A percentile compares a stretch with the other conserved stretches of the same genome.
Conservation (phyloP, 2,329 filamentous ascomycete species). For the Cyanodermella asteris region DNA sequence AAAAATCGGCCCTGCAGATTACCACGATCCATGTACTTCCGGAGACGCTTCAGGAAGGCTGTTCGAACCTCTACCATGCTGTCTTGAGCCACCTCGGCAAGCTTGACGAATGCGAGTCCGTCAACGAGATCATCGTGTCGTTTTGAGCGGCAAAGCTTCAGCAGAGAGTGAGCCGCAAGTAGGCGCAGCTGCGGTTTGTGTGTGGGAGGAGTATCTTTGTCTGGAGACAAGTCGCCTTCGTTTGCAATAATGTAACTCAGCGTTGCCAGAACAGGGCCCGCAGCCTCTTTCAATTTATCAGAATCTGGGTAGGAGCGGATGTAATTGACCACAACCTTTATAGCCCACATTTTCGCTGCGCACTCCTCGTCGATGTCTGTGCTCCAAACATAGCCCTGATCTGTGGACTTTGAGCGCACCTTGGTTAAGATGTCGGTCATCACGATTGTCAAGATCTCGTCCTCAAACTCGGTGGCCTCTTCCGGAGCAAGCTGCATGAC, state of each 20-base stretch:
- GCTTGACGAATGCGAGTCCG: conserved; percentile 53
- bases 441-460: conserved; percentile 58
- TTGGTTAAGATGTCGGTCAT: conserved; percentile 53
- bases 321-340: conserved; percentile 72
- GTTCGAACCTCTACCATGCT: conserved; percentile 48
- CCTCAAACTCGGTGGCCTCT: conserved; percentile 49
- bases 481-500: conserved; percentile 54
- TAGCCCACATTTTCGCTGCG: conserved; percentile 58
- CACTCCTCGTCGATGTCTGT: conserved; percentile 60
- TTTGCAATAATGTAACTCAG: conserved; percentile 54
- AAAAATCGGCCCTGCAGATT: conserved; percentile 60
- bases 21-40: conserved; percentile 65
- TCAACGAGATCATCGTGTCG: conserved; percentile 55
- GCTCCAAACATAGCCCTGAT: conserved; percentile 42
- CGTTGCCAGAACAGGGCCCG: conserved; percentile 52
- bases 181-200: conserved; percentile 69
- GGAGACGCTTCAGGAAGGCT: conserved; percentile 63
- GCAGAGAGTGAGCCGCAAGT: conserved; percentile 52
- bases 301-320: conserved; percentile 41
- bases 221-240: conserved; percentile 61
- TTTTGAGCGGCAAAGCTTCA: conserved; percentile 66
- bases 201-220: conserved; percentile 48
- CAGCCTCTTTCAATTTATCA: conserved; percentile 25
- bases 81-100: conserved; percentile 69
- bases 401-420: conserved; percentile 32